phyloP scores from a whole-genome alignment of 257 asterid species.

The Jasminum sambac region DNA sequence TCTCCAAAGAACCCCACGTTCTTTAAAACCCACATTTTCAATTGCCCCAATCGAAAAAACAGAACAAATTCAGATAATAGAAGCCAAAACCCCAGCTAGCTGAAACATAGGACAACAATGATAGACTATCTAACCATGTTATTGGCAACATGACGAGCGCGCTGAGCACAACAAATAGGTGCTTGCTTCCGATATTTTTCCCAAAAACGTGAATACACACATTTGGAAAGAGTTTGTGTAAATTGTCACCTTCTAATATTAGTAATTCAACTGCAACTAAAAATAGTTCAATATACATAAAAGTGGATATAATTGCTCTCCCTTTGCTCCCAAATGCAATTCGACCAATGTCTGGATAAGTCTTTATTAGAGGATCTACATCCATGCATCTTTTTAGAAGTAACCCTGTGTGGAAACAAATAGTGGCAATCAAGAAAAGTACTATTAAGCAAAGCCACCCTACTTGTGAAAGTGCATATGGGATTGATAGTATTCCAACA shows the following conservation, averaged over 20 bases:
- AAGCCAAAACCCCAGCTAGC: slow-evolving; percentile 30
- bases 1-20: slow-evolving; percentile 30
- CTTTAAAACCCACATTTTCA: slow-evolving; percentile 33
- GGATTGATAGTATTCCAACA: slow-evolving; percentile 39
- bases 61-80: background rate
- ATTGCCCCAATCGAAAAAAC: slow-evolving; percentile 32
- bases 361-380: slow-evolving; percentile 18
- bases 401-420: slow-evolving; percentile 32
- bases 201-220: slow-evolving; percentile 20
- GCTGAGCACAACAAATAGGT: slow-evolving; percentile 22
- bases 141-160: slow-evolving; percentile 36
- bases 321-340: slow-evolving; percentile 41
- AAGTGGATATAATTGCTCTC: slow-evolving; percentile 23
- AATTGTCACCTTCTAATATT: slow-evolving; percentile 39
- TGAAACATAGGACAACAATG: slow-evolving; percentile 33
- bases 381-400: slow-evolving; percentile 23
- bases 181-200: slow-evolving; percentile 21
- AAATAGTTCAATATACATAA: slow-evolving; percentile 38
- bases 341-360: slow-evolving; percentile 42
- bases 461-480: slow-evolving; percentile 38
- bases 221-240: slow-evolving; percentile 36
- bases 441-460: slow-evolving; percentile 36
- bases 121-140: slow-evolving; percentile 40
- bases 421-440: slow-evolving; percentile 25
- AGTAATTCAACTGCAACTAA: slow-evolving; percentile 38